Conservation (phyloP, 345 rosid species). For the Clausena lansium region DNA sequence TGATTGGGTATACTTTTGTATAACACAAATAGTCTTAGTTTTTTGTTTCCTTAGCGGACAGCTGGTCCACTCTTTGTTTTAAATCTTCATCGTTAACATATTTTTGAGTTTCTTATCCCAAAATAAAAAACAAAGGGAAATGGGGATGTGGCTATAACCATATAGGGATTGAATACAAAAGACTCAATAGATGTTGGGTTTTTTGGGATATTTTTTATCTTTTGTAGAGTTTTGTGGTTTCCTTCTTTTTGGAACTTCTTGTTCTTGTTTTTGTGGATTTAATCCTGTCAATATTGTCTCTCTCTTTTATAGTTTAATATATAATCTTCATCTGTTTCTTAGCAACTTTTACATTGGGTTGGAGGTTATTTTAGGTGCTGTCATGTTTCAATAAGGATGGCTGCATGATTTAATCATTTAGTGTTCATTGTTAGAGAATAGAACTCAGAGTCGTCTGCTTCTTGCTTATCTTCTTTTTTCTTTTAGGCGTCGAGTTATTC, state of each 20-base stretch:
- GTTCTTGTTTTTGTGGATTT: neutral
- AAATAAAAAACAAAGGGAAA: too few species aligned
- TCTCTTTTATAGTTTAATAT: neutral
- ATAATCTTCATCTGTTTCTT: neutral
- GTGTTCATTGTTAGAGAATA: neutral
- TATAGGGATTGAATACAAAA: neutral
- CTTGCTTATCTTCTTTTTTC: slow-evolving; percentile 1
- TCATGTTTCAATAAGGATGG: neutral
- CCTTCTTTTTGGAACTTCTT: neutral
- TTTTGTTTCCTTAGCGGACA: too few species aligned
- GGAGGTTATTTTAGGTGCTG: neutral
- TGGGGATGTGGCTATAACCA: neutral
- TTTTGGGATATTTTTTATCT: neutral
- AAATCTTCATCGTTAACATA: too few species aligned
- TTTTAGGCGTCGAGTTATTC: slow-evolving; percentile 90
- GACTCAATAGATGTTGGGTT: neutral
- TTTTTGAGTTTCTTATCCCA: too few species aligned
- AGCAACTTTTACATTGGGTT: neutral
- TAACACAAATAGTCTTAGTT: too few species aligned
- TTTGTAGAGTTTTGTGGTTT: neutral
- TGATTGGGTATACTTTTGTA: too few species aligned
- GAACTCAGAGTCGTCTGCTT: neutral
- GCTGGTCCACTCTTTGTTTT: too few species aligned
- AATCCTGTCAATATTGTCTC: neutral
- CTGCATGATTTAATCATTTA: neutral